Base-by-base conservation (phyloP, 176 grass and related monocot species). In the Musa schizocarpa region DNA sequence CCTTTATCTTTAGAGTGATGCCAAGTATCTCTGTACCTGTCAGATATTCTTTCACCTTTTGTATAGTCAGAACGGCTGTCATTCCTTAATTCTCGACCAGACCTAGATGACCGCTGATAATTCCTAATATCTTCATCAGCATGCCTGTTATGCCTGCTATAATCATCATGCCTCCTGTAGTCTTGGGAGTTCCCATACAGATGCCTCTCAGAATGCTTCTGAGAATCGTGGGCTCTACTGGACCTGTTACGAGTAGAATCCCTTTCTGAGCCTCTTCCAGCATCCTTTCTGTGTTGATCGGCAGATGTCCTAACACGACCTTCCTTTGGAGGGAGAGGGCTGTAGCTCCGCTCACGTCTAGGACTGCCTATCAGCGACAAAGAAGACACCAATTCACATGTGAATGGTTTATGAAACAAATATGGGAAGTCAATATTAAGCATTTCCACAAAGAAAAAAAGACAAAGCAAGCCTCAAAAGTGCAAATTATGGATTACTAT, bases 161-260 rank as follows among this genome's bases (percentile, higher is more conserved):
- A 63, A 87, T 93, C 90, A 78, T 86, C 88, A 81, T 85, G 93
- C 76, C 76, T 90, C 83, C 49, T 84, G 53, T 81, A 75, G 27
- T 90, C 89, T 77, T 64, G 83, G 54, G 79, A 80, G 75, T 77
- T 59, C 81, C 79, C 81, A 69, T 84, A 81, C 9, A 79, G 83
- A 72, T 92, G 63, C 62, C 77, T 85, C 72, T 91, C 88, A 69
- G 79, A 78, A 54, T 89, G 67, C 54, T 82, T 93, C 55, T 50
- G 63, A 54, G 24, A 82, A 25, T 87, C 95, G 74, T 90, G 75
- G 76, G 71, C 82, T 89, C 75, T 90, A 29, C 78, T 79, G 58
- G 66, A 56, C 51, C 54, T 77, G 61, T 77, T 68, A 43, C 73
- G 73, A 72, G 14, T 57, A 23, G 61, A 64, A 8, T 86, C 73